Percentiles rank a stretch among this genome's conserved stretches.
Evolutionary conservation across 495 filamentous ascomycete species (phyloP).

Genomic region (Durotheca rogersii): DNA sequence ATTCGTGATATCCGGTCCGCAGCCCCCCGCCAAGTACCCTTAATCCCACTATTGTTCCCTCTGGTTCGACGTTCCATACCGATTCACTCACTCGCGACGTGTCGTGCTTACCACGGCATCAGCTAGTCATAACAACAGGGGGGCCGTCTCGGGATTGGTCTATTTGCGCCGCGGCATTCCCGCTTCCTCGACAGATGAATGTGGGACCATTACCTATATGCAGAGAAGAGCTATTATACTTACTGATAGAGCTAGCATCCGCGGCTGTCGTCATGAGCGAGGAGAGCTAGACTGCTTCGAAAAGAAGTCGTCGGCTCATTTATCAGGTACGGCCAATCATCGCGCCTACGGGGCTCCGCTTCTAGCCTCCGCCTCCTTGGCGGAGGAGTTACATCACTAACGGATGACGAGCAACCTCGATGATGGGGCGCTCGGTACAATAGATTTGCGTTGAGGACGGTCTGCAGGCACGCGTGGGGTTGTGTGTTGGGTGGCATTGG

Average conservation of each 20-base stretch:
- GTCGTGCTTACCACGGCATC: constrained; percentile 15
- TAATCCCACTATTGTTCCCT: constrained; percentile 24
- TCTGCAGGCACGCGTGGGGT: constrained; percentile 28
- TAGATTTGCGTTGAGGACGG: constrained; percentile 17
- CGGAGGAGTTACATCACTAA: constrained; percentile 20
- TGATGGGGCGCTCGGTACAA: constrained; percentile 21
- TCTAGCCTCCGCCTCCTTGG: constrained; percentile 19
- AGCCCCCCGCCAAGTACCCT: constrained; percentile 23
- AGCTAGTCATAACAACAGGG: constrained; percentile 20
- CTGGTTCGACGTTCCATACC: constrained; percentile 15
- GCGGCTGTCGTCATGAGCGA: constrained; percentile 27
- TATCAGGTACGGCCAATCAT: constrained; percentile 13
- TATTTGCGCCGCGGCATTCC: constrained; percentile 14
- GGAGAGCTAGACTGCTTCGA: constrained; percentile 17
- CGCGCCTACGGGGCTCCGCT: constrained; percentile 8
- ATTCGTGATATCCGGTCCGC: constrained; percentile 13
- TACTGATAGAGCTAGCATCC: no score
- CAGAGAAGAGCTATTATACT: no score
- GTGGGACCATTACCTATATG: no score
- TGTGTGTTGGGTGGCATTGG: constrained; percentile 17
- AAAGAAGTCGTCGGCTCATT: constrained; percentile 2
- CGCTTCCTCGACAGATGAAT: constrained; percentile 7
- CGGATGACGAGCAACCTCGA: constrained; percentile 16
- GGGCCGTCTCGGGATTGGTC: constrained; percentile 10
- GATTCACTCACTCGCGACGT: constrained; percentile 25